Evolutionary conservation across 2,329 filamentous ascomycete genomes (phyloP), one percentile per base, ranked within the genome.

Genomic region (Phialophora expanda): DNA sequence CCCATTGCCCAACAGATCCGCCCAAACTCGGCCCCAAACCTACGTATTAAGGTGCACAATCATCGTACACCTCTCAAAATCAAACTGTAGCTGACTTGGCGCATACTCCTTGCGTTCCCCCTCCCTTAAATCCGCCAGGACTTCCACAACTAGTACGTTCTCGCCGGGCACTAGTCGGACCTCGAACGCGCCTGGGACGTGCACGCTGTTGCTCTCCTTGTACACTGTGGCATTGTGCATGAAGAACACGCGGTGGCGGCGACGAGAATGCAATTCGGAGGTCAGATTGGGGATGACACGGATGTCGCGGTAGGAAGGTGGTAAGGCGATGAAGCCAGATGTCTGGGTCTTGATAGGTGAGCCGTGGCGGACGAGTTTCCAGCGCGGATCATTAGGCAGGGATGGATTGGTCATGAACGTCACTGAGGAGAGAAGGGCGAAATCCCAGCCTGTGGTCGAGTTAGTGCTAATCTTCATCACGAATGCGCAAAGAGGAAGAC

Each of bases 81-180:
- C 92, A 41, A 89, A 85, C 68, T 89, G 86, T 9, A 87, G 81
- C 0, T 86, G 88, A 28, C 83, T 83, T 0, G 64, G 62, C 17
- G 83, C 79, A 44, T 84, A 78, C 66, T 84, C 86, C 73, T 76
- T 73, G 32, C 86, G 81, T 22, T 83, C 85, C 72, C 82, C 86
- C 0, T 85, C 86, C 69, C 61, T 69, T 51, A 91, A 83, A 6
- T 89, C 88, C 0, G 90, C 91, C 69, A 93, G 86, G 65, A 94
- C 82, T 73, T 94, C 90, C 7, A 96, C 84, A 72, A 93, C 90
- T 58, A 97, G 85, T 54, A 89, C 85, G 71, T 95, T 96, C 58
- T 92, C 84, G 6, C 92, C 92, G 1, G 86, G 84, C 28, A 86
- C 84, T 30, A 97, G 80, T 59, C 86, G 86, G 7, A 88, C 85